Percentiles rank a stretch among this genome's conserved stretches.
Evolutionary conservation across 139 green algal genomes (phyloP).

Genomic region (Astrephomene gubernaculifera): DNA sequence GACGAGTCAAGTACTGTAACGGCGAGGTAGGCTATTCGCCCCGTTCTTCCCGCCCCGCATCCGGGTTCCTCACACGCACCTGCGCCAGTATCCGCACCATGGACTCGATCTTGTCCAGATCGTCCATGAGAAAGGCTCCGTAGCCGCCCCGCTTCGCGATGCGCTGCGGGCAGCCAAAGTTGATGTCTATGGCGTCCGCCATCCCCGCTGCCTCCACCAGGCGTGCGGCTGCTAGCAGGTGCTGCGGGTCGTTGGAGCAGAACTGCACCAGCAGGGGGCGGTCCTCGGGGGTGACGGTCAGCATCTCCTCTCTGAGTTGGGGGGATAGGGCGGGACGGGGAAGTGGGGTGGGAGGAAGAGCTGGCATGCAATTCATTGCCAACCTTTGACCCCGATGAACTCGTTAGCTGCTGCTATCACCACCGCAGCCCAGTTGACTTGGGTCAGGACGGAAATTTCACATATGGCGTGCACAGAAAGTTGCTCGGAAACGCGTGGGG

Average conservation of each 20-base stretch:
- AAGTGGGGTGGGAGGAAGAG: too few relatives aligned
- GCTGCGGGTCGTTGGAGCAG: conserved; percentile 95
- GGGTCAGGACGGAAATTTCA: too few relatives aligned
- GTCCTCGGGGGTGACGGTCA: conserved; percentile 61
- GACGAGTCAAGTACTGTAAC: too few relatives aligned
- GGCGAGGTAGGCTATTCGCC: background rate
- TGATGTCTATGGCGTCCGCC: conserved; percentile 95
- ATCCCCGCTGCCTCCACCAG: conserved; percentile 75
- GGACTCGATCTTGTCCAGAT: conserved; percentile 68
- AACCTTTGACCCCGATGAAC: too few relatives aligned
- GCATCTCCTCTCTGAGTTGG: conserved; percentile 42
- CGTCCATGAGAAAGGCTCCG: conserved; percentile 94
- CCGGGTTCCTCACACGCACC: too few relatives aligned
- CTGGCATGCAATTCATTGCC: too few relatives aligned
- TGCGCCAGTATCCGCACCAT: conserved; percentile 64
- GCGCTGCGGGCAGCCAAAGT: conserved; percentile 96
- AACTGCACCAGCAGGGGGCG: conserved; percentile 97
- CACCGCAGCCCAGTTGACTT: too few relatives aligned
- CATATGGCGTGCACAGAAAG: too few relatives aligned
- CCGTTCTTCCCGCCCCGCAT: background rate
- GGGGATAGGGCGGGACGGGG: background rate
- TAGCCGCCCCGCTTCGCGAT: conserved; percentile 86
- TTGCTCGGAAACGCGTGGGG: too few relatives aligned
- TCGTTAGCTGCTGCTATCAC: too few relatives aligned
- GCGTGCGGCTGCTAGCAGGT: conserved; percentile 83